phyloP scores from a whole-genome alignment of 2,329 filamentous ascomycete genomes.

The Fusarium kyushuense region DNA sequence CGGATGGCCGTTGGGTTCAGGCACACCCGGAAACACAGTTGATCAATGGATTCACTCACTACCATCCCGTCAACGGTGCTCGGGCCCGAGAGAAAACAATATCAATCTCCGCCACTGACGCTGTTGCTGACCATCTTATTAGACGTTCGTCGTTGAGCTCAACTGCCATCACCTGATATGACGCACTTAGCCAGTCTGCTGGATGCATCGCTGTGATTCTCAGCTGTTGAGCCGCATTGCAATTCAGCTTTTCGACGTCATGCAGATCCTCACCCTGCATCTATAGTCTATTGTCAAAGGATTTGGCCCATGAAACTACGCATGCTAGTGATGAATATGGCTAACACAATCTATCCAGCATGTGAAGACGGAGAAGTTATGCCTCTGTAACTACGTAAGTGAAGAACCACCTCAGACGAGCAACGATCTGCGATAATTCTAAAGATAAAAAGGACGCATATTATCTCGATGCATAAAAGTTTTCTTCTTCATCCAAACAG shows the following conservation, averaged over 20 bases:
- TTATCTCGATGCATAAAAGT: accelerated
- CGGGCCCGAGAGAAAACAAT: too few relatives aligned
- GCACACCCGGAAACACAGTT: not conserved
- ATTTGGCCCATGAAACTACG: not conserved
- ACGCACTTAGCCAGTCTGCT: not conserved
- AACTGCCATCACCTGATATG: not conserved
- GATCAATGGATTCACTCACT: not conserved
- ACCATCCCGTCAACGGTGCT: not conserved
- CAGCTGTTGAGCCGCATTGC: not conserved
- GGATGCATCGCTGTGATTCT: not conserved
- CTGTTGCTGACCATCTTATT: not conserved
- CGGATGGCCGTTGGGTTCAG: not conserved
- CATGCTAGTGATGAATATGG: not conserved
- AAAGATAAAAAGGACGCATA: not conserved
- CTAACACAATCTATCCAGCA: not conserved
- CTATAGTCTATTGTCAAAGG: not conserved
- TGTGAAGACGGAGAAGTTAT: not conserved
- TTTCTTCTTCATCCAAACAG: not conserved
- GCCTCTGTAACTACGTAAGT: accelerated
- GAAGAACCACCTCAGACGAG: accelerated
- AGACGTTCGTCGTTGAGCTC: not conserved
- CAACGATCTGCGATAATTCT: not conserved
- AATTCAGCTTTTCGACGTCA: not conserved
- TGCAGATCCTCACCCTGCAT: not conserved
- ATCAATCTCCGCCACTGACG: not conserved